Conservation (phyloP, 176 grass and related monocot species). For the Juncus effusus region DNA sequence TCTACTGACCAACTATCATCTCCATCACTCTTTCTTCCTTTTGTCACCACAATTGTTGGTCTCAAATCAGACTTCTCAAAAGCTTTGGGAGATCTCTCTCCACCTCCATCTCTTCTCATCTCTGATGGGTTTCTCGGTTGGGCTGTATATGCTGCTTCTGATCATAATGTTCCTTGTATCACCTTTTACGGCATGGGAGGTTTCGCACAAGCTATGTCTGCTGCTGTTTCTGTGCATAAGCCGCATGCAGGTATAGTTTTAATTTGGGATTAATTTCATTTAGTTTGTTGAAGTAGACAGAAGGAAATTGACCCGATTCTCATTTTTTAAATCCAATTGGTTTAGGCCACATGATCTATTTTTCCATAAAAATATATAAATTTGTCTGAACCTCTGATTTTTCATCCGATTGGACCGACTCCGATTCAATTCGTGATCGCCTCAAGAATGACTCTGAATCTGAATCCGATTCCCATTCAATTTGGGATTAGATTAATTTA, state of each 20-base stretch:
- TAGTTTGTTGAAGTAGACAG: too few species aligned
- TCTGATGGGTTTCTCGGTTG: slow-evolving; percentile 46
- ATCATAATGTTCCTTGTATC: slow-evolving; percentile 33
- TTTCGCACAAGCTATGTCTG: not conserved
- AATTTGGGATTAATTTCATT: too few species aligned
- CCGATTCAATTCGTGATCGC: too few species aligned
- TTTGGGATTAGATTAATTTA: too few species aligned
- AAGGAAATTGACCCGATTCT: too few species aligned
- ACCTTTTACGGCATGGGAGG: slow-evolving; percentile 32
- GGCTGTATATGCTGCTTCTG: slow-evolving; percentile 30
- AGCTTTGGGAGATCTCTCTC: slow-evolving; percentile 12
- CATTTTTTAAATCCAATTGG: too few species aligned
- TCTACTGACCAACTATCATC: slow-evolving; percentile 42
- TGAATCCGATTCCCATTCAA: too few species aligned
- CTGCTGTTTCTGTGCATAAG: not conserved
- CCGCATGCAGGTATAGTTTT: slow-evolving; percentile 25
- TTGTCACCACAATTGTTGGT: not conserved
- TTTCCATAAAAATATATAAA: too few species aligned
- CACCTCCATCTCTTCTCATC: slow-evolving; percentile 37
- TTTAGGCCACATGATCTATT: too few species aligned
- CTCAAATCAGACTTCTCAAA: slow-evolving; percentile 27
- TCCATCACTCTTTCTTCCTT: slow-evolving; percentile 10
- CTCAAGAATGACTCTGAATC: too few species aligned
- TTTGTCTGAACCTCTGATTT: too few species aligned
- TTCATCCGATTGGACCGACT: too few species aligned